Evolutionary conservation across 805 yeast genomes (phyloP).

Genomic region (Teunomyces aglyptinius): DNA sequence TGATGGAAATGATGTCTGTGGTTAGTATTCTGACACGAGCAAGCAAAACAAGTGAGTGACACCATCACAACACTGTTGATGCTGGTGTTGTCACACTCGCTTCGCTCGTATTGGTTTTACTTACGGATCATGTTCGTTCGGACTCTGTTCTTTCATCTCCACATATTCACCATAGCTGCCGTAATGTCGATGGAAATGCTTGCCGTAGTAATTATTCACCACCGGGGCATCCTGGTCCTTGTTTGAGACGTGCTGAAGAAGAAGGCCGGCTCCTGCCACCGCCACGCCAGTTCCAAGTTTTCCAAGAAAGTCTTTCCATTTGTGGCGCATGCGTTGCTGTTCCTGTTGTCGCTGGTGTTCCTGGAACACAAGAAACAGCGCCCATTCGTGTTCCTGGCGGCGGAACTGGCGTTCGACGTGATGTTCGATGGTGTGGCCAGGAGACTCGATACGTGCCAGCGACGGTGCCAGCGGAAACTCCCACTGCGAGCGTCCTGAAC

Average conservation of each 20-base stretch:
- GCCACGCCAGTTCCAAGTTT: slow-evolving; percentile 1
- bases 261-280: slow-evolving; percentile 1
- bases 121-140: neutral
- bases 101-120: neutral
- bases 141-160: neutral
- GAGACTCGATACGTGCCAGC: neutral
- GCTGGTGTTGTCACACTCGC: no score
- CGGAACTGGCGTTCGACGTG: slow-evolving; percentile 4
- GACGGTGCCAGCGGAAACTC: slow-evolving; percentile 17
- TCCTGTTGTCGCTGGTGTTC: slow-evolving; percentile 1
- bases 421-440: neutral
- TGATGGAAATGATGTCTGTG: neutral
- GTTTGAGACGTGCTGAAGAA: neutral
- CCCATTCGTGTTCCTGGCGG: slow-evolving; percentile 1
- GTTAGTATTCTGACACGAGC: neutral
- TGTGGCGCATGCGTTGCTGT: slow-evolving; percentile 1
- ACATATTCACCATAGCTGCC: neutral
- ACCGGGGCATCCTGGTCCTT: neutral
- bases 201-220: slow-evolving; percentile 3
- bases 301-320: neutral
- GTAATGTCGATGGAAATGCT: neutral
- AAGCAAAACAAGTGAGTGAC: no score
- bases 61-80: no score
- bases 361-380: slow-evolving; percentile 1
- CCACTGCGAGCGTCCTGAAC: slow-evolving; percentile 32